Evolutionary conservation across 768 basidiomycete species (phyloP).

Genomic region (Tulasnella sp.): DNA sequence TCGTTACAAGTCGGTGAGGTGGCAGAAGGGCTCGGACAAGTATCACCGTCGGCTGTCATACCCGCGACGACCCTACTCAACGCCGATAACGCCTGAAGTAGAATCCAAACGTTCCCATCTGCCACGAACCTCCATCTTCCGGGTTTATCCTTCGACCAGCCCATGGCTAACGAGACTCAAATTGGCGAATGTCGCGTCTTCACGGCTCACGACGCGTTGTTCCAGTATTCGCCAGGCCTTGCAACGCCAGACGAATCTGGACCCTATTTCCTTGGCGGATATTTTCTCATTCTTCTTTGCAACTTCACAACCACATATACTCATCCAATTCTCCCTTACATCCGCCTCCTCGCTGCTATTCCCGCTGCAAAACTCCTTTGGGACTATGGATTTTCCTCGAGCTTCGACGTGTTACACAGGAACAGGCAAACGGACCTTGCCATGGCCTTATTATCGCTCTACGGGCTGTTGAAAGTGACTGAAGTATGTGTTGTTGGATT

Average conservation of each 20-base stretch:
- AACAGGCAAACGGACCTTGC: neutral
- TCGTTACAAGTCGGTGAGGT: too few species aligned
- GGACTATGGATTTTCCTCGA: neutral
- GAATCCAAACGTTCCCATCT: too few species aligned
- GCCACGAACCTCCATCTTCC: too few species aligned
- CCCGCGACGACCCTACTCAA: too few species aligned
- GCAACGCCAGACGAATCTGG: neutral
- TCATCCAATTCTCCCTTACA: neutral
- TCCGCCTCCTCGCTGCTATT: neutral
- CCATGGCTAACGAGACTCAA: too few species aligned
- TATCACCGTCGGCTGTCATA: too few species aligned
- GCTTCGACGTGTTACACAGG: too few species aligned
- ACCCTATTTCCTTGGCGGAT: constrained; percentile 1
- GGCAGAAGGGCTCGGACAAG: too few species aligned
- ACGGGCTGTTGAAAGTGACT: neutral
- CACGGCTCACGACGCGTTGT: too few species aligned
- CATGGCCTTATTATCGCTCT: constrained; percentile 2
- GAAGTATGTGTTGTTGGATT: neutral
- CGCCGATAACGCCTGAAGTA: too few species aligned
- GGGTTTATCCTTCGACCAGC: too few species aligned
- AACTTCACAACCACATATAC: constrained; percentile 6
- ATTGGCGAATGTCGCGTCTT: too few species aligned
- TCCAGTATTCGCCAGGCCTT: constrained; percentile 1
- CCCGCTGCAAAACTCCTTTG: neutral
- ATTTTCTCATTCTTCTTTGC: neutral